Percentiles rank a stretch among this genome's conserved stretches.
These are phyloP conservation scores for Sugiyamaella lignohabitans DNA, from an alignment of 805 yeast genomes.

Conservation along the genomic window DNA sequence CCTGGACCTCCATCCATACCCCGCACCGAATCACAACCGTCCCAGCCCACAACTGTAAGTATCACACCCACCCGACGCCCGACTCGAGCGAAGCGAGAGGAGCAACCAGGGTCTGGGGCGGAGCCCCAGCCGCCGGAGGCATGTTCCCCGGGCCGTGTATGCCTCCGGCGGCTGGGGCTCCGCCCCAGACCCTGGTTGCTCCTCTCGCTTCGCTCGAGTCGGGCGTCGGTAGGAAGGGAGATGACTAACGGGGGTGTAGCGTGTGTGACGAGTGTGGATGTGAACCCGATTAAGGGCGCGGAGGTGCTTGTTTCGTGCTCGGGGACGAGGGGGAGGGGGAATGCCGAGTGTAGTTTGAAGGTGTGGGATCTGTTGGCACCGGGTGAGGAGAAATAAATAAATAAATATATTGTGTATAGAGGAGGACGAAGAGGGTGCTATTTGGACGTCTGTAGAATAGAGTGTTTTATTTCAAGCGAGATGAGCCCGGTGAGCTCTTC, in stretches of 20 bases:
- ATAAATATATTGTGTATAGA: too few species aligned
- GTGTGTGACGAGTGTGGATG: constrained; percentile 11
- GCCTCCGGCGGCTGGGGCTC: constrained; percentile 1
- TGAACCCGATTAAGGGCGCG: constrained; percentile 15
- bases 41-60: constrained; percentile 3
- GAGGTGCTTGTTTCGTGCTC: constrained; percentile 17
- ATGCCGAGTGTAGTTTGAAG: constrained; percentile 13
- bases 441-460: not conserved
- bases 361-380: constrained; percentile 10
- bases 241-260: constrained; percentile 7
- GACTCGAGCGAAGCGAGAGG: too few species aligned
- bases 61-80: too few species aligned
- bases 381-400: too few species aligned
- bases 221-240: too few species aligned
- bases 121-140: too few species aligned
- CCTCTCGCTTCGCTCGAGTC: not conserved
- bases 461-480: constrained; percentile 20
- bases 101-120: too few species aligned
- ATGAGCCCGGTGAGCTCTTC: constrained; percentile 27
- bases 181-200: not conserved
- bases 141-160: too few species aligned
- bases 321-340: constrained; percentile 8
- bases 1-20: constrained; percentile 4
- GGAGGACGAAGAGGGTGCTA: not conserved
- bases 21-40: not conserved